Evolutionary conservation across 2,329 filamentous ascomycete species (phyloP).

Genomic region (Neonectria sp.): DNA sequence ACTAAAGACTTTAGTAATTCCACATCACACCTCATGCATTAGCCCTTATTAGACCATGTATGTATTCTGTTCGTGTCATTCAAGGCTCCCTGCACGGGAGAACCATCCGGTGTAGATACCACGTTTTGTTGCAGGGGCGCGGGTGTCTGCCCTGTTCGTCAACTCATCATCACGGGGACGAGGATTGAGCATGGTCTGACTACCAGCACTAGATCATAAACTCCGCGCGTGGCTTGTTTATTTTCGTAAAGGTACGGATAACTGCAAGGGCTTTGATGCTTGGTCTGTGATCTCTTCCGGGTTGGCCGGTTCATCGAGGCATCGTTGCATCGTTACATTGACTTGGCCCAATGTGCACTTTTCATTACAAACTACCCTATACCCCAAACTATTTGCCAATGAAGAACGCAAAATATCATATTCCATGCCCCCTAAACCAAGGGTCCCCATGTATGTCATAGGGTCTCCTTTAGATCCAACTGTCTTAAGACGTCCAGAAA

Average conservation of each 20-base stretch:
- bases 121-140: conserved; percentile 37
- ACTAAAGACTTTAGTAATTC: neutral
- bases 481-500: conserved; percentile 3
- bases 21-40: neutral
- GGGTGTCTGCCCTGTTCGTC: conserved; percentile 27
- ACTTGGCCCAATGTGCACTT: conserved; percentile 10
- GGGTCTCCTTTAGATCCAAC: conserved; percentile 28
- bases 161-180: conserved; percentile 32
- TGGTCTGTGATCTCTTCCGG: conserved; percentile 35
- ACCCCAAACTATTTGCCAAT: conserved; percentile 12
- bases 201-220: conserved; percentile 33
- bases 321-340: conserved; percentile 29
- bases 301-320: conserved; percentile 36
- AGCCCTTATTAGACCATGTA: neutral
- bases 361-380: conserved; percentile 24
- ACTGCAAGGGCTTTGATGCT: conserved; percentile 30
- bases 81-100: conserved; percentile 30
- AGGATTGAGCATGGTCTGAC: conserved; percentile 37
- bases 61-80: neutral
- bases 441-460: conserved; percentile 38
- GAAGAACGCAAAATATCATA: conserved; percentile 17
- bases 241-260: conserved; percentile 37
- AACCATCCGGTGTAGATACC: conserved; percentile 26
- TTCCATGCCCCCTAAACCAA: conserved; percentile 27
- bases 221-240: conserved; percentile 38